Percentiles rank a stretch among this genome's conserved stretches.
Evolutionary conservation across 2,329 filamentous ascomycete species (phyloP).

Genomic region (Fusarium nanum): DNA sequence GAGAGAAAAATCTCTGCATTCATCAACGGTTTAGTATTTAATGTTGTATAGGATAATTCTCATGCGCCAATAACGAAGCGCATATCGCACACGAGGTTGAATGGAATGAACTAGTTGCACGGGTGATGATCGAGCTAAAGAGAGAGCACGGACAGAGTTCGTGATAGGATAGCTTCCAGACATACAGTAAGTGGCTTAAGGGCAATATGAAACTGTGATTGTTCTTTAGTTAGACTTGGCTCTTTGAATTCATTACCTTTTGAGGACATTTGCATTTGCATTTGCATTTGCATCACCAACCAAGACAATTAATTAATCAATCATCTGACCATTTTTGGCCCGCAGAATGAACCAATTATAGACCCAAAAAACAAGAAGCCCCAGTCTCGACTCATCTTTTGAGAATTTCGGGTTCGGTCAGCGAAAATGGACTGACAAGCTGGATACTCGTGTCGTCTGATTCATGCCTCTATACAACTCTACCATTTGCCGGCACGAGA

Average conservation of each 20-base stretch:
- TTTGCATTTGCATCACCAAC: constrained; percentile 3
- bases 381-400: constrained; percentile 23
- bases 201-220: not conserved
- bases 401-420: constrained; percentile 37
- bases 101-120: constrained; percentile 14
- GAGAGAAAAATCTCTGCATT: not conserved
- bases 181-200: not conserved
- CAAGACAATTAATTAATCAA: not conserved
- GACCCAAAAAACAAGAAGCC: not conserved
- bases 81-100: constrained; percentile 27
- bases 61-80: constrained; percentile 24
- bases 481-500: constrained; percentile 32
- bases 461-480: constrained; percentile 28
- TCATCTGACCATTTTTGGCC: constrained; percentile 12
- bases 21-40: not conserved
- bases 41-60: not conserved
- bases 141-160: constrained; percentile 30
- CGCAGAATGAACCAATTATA: constrained; percentile 27
- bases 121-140: constrained; percentile 27
- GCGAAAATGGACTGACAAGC: constrained; percentile 32
- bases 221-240: constrained; percentile 1
- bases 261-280: constrained; percentile 11
- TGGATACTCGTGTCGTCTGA: constrained; percentile 8
- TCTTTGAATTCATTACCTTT: not conserved
- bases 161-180: not conserved